Base-by-base conservation (phyloP, 345 rosid species). In the Noccaea caerulescens region DNA sequence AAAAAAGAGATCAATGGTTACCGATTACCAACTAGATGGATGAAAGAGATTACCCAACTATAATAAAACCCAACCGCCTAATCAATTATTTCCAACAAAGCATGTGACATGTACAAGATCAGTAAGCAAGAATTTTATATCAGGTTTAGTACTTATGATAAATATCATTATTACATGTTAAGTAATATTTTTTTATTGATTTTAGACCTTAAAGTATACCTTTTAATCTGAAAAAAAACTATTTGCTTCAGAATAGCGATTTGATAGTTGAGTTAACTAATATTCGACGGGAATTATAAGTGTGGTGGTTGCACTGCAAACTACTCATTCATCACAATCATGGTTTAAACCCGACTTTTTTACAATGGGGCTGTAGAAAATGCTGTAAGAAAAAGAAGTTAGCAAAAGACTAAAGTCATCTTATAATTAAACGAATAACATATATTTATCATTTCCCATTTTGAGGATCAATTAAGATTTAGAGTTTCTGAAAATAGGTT, bases 281-380 rank as follows among this genome's bases (percentile, higher is more conserved):
- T 27, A 7, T 49, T 36, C 20, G 37, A 56, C 36, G 41, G 46
- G 25, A 53, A 64, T 27, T 46, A 13, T 42, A 6, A 58, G 59
- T 54, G 70, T 54, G 70, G 71, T 72, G 66, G 77, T 65, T 57
- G 66, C 52, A 65, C n/a, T 25, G 42, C 66, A 65, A 66, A 36
- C 77, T 58, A 49, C 44, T 23, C 52, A 57, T 65, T 46, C 45
- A 65, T 65, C 47, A 39, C 72, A 65, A 66, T 65, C 72, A 66
- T 58, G 66, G 54, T 46, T 42, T 59, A 37, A 45, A 64, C 23
- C 55, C 49, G 43, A 65, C 51, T 32, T 44, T 64, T 37, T 63
- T 18, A 56, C 51, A 55, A 55, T 27, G 13, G 18, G 39, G 10
- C 0, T 27, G 30, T 44, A 2, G 23, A 53, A 53, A 23, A 13